phyloP scores from a whole-genome alignment of 179 eudicot genomes.

The Silene coronaria region DNA sequence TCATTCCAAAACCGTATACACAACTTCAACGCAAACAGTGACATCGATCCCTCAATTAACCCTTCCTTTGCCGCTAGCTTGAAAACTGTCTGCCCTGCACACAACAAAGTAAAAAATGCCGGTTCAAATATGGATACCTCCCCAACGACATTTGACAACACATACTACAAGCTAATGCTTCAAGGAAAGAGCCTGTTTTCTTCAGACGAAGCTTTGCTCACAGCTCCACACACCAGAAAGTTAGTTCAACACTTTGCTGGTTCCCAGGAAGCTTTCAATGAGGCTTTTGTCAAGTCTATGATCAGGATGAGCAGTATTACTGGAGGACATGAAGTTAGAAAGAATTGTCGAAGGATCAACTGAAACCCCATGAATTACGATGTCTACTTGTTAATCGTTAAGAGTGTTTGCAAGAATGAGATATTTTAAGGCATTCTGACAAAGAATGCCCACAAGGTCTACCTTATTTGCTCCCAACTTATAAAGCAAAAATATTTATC shows the following conservation, averaged over 20 bases:
- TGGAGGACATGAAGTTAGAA: constrained; percentile 72
- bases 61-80: constrained; percentile 50
- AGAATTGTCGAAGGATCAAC: constrained; percentile 47
- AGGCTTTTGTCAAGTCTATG: constrained; percentile 76
- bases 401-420: not conserved
- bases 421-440: not conserved
- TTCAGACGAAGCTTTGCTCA: constrained; percentile 66
- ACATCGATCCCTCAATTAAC: constrained; percentile 65
- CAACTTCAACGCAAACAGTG: constrained; percentile 51
- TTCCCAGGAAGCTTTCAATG: constrained; percentile 45
- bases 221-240: constrained; percentile 39
- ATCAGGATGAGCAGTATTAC: constrained; percentile 77
- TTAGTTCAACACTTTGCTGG: constrained; percentile 53
- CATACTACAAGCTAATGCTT: constrained; percentile 58
- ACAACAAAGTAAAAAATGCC: constrained; percentile 48
- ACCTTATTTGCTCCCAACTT: constrained; percentile 11
- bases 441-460: not conserved
- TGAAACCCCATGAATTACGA: constrained; percentile 14
- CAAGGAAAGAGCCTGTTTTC: constrained; percentile 62
- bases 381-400: not conserved
- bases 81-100: constrained; percentile 42
- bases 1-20: constrained; percentile 79
- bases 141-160: constrained; percentile 52
- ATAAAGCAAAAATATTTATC: constrained; percentile 6
- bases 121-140: constrained; percentile 61